Percentiles rank a stretch among this genome's conserved stretches.
Evolutionary conservation across 345 rosid genomes (phyloP).

Genomic region (Cardamine chenopodiifolia): DNA sequence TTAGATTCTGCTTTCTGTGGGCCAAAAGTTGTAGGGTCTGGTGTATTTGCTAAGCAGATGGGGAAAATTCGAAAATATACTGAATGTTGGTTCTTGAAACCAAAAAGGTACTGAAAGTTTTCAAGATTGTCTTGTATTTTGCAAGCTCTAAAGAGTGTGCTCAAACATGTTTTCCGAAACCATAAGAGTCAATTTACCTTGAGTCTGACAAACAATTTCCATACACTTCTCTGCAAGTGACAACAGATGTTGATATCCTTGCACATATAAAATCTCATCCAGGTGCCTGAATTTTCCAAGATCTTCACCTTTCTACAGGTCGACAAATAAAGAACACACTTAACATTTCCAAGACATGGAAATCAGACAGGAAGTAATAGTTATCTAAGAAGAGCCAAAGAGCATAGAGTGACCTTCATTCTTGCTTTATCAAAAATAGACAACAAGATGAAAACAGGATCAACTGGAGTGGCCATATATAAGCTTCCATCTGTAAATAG

Average conservation of each 20-base stretch:
- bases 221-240: conserved; percentile 70
- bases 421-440: conserved; percentile 84
- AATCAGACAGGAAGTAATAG: no score
- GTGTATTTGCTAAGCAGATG: no score
- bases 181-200: conserved; percentile 51
- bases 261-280: conserved; percentile 74
- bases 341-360: not conserved
- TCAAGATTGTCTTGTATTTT: not conserved
- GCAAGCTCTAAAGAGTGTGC: conserved; percentile 56
- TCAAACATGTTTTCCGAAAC: not conserved
- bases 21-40: not conserved
- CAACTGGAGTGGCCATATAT: conserved; percentile 77
- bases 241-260: conserved; percentile 45
- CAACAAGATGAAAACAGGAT: conserved; percentile 81
- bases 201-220: conserved; percentile 80
- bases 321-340: not conserved
- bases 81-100: not conserved
- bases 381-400: not conserved
- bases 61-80: no score
- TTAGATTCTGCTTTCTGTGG: not conserved
- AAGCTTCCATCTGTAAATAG: conserved; percentile 67
- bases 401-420: conserved; percentile 65
- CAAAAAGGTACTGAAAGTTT: not conserved
- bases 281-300: conserved; percentile 81
- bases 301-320: conserved; percentile 71